Conservation (phyloP, 2,329 filamentous ascomycete genomes). For the Exophiala calicioides region DNA sequence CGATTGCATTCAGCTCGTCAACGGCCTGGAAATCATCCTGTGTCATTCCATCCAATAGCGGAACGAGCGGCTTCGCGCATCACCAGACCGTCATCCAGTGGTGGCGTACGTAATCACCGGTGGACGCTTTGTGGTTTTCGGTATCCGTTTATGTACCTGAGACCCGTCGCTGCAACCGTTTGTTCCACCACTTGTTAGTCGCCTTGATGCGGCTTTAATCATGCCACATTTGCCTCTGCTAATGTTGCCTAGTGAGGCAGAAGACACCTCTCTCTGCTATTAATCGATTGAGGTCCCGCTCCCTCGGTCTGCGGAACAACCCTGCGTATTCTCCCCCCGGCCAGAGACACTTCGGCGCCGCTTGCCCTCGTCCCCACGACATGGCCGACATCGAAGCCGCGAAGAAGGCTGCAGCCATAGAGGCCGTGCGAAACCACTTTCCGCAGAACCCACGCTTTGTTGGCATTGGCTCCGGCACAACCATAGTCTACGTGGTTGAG, state of each 20-base stretch:
- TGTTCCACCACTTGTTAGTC: slow-evolving; percentile 18
- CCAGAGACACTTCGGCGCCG: slow-evolving; percentile 7
- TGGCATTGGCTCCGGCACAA: slow-evolving; percentile 66
- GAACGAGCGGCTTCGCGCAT: slow-evolving; percentile 1
- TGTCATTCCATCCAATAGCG: too few relatives aligned
- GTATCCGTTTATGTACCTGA: slow-evolving; percentile 18
- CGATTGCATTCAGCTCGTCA: too few relatives aligned
- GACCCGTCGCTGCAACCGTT: slow-evolving; percentile 1
- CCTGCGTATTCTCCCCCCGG: neutral
- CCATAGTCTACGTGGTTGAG: slow-evolving; percentile 68
- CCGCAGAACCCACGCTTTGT: slow-evolving; percentile 57
- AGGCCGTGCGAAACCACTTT: slow-evolving; percentile 53
- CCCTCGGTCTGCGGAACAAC: neutral
- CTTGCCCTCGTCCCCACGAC: neutral
- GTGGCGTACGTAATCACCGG: slow-evolving; percentile 22
- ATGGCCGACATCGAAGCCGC: slow-evolving; percentile 53
- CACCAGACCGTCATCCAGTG: slow-evolving; percentile 20
- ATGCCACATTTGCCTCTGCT: slow-evolving; percentile 10
- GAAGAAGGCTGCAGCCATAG: slow-evolving; percentile 33
- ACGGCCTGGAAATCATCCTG: too few relatives aligned
- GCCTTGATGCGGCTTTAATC: neutral
- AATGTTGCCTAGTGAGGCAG: slow-evolving; percentile 9
- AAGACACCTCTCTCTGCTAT: neutral
- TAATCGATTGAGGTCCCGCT: neutral
- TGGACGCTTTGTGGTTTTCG: too few relatives aligned